phyloP scores from a whole-genome alignment of 108 stramenopile species.

The Skeletonema tropicum region DNA sequence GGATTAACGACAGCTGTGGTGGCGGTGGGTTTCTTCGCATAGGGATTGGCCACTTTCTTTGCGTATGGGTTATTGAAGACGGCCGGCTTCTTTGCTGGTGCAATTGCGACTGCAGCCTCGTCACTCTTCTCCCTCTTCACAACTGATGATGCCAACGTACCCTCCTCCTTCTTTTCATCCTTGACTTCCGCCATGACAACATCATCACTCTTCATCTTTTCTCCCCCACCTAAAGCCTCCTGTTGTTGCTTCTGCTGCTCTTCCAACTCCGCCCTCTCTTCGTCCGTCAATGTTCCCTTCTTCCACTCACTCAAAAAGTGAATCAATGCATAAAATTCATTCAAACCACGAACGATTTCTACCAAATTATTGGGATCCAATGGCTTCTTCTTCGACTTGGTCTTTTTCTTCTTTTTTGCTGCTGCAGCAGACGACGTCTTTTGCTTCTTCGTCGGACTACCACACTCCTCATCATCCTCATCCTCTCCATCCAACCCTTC shows the following conservation, averaged over 20 bases:
- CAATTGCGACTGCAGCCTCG: not conserved
- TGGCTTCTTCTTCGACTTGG: constrained; percentile 6
- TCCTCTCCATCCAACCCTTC: too few species aligned
- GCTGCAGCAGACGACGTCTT: not conserved
- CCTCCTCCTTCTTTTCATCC: constrained; percentile 6
- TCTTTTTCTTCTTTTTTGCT: not conserved
- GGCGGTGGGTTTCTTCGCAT: constrained; percentile 17
- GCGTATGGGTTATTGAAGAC: constrained; percentile 51
- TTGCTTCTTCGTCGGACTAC: constrained; percentile 6
- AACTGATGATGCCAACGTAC: not conserved
- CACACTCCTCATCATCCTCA: too few species aligned
- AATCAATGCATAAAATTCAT: constrained; percentile 65
- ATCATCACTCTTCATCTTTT: not conserved
- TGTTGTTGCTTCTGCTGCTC: not conserved
- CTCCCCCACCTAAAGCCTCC: not conserved
- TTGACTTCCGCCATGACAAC: constrained; percentile 13
- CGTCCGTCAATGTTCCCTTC: constrained; percentile 27
- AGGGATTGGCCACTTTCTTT: constrained; percentile 42
- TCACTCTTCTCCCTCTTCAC: not conserved
- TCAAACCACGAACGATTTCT: constrained; percentile 54
- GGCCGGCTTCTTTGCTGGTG: not conserved
- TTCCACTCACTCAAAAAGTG: constrained; percentile 62
- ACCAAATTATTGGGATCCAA: constrained; percentile 43
- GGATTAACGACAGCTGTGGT: too few species aligned
- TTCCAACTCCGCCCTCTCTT: constrained; percentile 14